Base-by-base conservation (phyloP, 1,139 yeast species). In the Suhomyces bolitotheri region DNA sequence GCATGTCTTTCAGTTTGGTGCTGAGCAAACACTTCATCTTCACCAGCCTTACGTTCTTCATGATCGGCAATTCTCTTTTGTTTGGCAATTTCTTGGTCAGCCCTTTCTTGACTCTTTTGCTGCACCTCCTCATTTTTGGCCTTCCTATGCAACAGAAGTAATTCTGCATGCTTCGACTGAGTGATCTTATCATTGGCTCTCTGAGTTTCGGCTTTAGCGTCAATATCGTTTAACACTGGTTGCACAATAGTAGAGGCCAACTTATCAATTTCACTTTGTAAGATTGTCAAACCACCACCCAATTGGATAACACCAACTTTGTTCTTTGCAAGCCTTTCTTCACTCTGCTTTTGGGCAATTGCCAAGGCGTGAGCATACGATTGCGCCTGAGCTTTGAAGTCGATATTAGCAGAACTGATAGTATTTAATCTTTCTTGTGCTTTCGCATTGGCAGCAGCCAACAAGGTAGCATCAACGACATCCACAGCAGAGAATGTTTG, bases 261-360 rank as follows among this genome's bases (percentile, higher is more conserved):
- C 36, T 75, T 76, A 44, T 85, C 84, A 44, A 92, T 78, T 55
- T 90, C 96, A 16, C 71, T 73, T 45, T 76, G 85, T 33, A 85
- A 71, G 73, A 90, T 80, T 52, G 76, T 78, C 47, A 87, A 72
- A 3, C 97, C 97, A 47, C 96, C 96, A 43, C 98, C 98, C 46
- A 90, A 66, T 53, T 88, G 75, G 50, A 88, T 72, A 54, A 82
- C 73, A 32, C 87, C 88, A 30, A 61, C 51, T 38, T 64, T 61
- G 46, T 62, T 53, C 36, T 47, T 55, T 38, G 66, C 74, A 39
- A 76, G 54, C 50, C 89, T 71, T 50, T 76, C 80, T 38, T 73
- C 74, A 39, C 75, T 64, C 46, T 79, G 76, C 49, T 76, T 74
- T 55, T 84, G 86, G 2, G 96, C 97, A 48, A 84, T 64, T 7